These are phyloP conservation scores for Lasiosphaeria miniovina DNA, from an alignment of 495 filamentous ascomycete species.

Conservation along the genomic window DNA sequence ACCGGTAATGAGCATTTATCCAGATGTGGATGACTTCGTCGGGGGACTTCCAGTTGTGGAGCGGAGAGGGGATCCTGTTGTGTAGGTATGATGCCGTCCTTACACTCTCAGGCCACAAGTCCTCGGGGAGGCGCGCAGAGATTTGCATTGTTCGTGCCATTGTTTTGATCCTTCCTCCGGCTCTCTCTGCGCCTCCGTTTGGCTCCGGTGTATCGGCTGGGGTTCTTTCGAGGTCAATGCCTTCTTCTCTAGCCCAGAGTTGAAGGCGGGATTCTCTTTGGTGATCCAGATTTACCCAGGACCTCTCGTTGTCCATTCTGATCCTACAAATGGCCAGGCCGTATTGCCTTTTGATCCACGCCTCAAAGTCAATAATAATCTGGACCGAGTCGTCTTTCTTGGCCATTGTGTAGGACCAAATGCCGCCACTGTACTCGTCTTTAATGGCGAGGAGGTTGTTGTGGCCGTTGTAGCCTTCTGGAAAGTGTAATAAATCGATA, in stretches of 20 bases:
- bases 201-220: neutral
- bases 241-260: neutral
- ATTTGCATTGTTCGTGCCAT: neutral
- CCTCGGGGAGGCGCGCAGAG: neutral
- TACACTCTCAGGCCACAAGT: neutral
- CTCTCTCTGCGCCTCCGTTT: neutral
- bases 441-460: neutral
- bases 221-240: neutral
- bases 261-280: neutral
- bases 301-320: neutral
- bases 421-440: neutral
- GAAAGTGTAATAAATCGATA: neutral
- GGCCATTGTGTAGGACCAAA: neutral
- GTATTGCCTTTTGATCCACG: neutral
- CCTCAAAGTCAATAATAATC: neutral
- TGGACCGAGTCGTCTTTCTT: neutral
- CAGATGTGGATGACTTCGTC: neutral
- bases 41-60: neutral
- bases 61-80: neutral
- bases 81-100: neutral
- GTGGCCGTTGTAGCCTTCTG: neutral
- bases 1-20: neutral
- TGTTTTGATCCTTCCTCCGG: neutral
- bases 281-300: neutral
- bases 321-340: neutral